These are phyloP conservation scores for Fonsecaea erecta DNA, from an alignment of 2,329 filamentous ascomycete genomes.

Conservation along the genomic window DNA sequence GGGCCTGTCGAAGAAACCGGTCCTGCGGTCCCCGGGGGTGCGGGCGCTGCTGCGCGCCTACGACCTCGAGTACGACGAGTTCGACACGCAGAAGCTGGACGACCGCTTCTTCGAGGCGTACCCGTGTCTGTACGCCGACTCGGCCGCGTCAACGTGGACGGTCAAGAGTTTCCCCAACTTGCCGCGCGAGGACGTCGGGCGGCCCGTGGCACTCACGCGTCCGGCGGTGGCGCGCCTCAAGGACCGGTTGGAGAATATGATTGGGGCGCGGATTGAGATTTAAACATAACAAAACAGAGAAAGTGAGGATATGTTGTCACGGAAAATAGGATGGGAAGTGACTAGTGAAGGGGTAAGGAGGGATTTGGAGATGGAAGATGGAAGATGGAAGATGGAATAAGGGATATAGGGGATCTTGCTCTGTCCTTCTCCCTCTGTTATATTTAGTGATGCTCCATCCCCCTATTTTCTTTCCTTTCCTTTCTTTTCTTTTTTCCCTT, in stretches of 20 bases:
- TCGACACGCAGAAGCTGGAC: slow-evolving; percentile 66
- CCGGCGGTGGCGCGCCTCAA: slow-evolving; percentile 18
- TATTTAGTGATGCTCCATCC: no score
- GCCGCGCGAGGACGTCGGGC: slow-evolving; percentile 12
- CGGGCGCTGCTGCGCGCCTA: slow-evolving; percentile 75
- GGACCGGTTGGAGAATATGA: slow-evolving; percentile 11
- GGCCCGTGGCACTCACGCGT: slow-evolving; percentile 9
- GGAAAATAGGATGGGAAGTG: no score
- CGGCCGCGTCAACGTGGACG: slow-evolving; percentile 18
- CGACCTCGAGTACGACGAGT: slow-evolving; percentile 88
- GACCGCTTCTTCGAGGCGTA: slow-evolving; percentile 25
- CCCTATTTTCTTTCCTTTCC: no score
- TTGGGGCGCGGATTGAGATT: slow-evolving; percentile 8
- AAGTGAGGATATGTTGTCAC: no score
- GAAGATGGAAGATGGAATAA: no score
- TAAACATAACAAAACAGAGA: background rate
- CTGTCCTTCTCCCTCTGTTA: no score
- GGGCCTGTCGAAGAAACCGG: slow-evolving; percentile 1
- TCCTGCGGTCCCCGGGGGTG: slow-evolving; percentile 13
- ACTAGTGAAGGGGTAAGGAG: no score
- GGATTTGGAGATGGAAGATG: no score
- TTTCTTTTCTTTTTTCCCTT: no score
- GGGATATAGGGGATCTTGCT: no score
- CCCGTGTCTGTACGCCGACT: slow-evolving; percentile 23
- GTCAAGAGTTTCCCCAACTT: slow-evolving; percentile 15